Evolutionary conservation across 2,329 filamentous ascomycete genomes (phyloP).

Genomic region (Aspergillus awamori): DNA sequence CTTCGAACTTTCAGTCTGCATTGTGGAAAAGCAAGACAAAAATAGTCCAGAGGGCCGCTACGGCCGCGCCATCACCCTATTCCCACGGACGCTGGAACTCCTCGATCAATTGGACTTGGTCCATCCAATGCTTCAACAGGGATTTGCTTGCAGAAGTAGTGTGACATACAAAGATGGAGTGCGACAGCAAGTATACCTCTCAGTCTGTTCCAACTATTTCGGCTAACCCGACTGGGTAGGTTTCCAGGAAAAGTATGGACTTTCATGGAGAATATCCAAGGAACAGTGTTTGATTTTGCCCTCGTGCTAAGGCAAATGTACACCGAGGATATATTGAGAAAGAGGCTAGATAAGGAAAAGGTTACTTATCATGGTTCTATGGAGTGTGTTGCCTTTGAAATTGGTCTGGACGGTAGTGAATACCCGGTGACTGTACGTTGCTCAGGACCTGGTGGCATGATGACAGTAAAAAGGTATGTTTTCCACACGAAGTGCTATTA

Average conservation of each 20-base stretch:
- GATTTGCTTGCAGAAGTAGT: neutral
- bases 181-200: neutral
- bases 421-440: neutral
- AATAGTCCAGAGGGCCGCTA: neutral
- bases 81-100: neutral
- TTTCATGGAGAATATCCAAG: neutral
- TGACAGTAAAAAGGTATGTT: neutral
- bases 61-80: neutral
- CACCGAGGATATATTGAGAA: neutral
- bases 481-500: neutral
- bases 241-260: neutral
- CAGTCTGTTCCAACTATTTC: neutral
- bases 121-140: neutral
- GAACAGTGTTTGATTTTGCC: neutral
- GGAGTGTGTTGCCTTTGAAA: neutral
- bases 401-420: neutral
- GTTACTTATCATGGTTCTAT: neutral
- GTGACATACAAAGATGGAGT: neutral
- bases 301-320: neutral
- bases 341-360: neutral
- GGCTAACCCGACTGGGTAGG: neutral
- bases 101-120: constrained; percentile 1
- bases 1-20: constrained; percentile 10
- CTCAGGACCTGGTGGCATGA: neutral
- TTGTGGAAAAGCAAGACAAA: constrained; percentile 11